These are phyloP conservation scores for Postia placenta DNA, from an alignment of 768 basidiomycete species.

Conservation along the genomic window DNA sequence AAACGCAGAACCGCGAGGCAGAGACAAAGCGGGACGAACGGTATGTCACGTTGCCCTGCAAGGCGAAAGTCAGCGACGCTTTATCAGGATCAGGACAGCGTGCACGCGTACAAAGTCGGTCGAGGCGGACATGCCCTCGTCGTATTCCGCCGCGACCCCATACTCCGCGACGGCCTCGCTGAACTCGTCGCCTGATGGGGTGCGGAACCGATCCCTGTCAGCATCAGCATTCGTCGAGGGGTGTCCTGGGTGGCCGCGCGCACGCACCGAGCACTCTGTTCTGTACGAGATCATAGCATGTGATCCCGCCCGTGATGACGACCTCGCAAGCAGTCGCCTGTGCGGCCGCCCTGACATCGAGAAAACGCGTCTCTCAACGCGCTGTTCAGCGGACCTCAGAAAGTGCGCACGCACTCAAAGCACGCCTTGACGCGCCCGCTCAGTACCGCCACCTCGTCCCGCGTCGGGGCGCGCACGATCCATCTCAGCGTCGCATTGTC, in stretches of 20 bases:
- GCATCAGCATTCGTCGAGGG: too few relatives aligned
- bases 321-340: conserved; percentile 39
- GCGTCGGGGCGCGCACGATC: conserved; percentile 63
- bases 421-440: conserved; percentile 59
- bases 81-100: neutral
- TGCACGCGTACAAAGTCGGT: conserved; percentile 77
- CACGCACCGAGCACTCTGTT: conserved; percentile 25
- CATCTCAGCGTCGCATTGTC: conserved; percentile 75
- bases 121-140: conserved; percentile 47
- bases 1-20: neutral
- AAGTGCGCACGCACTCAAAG: conserved; percentile 58
- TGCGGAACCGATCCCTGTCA: too few relatives aligned
- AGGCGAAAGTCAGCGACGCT: conserved; percentile 1
- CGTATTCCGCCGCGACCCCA: conserved; percentile 29
- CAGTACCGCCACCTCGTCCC: conserved; percentile 46
- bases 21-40: conserved; percentile 32
- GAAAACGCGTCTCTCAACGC: conserved; percentile 6
- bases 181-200: conserved; percentile 53
- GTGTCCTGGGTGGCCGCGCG: too few relatives aligned
- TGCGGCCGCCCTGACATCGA: conserved; percentile 51
- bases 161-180: conserved; percentile 41
- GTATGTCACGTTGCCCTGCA: conserved; percentile 69
- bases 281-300: conserved; percentile 27
- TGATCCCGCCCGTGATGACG: conserved; percentile 16
- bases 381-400: neutral